Evolutionary conservation across 768 basidiomycete genomes (phyloP), one percentile per base, ranked within the genome.

Genomic region (Tricholoma bakamatsutake): DNA sequence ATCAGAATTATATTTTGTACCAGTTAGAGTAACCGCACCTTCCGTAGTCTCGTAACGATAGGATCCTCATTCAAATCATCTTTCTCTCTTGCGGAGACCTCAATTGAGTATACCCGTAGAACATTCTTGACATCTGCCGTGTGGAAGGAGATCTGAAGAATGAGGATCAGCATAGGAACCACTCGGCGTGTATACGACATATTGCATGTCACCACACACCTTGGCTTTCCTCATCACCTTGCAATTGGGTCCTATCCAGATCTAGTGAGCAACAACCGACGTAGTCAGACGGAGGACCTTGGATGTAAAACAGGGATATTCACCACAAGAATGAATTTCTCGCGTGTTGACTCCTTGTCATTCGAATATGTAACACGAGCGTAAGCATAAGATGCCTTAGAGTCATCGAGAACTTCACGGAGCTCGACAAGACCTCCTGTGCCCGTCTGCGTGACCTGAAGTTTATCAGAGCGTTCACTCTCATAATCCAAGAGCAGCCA

Each of bases 191-290:
- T 42, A 46, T 42, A 57, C 21, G 21, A 46, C 42, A 31, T 1
- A 46, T 46, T 42, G 8, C 18, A 31, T 11, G 42, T 48, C 59
- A 63, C 52, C 37, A 71, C 80, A 61, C 55, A 90, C 90, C 84
- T 93, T 95, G 42, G 87, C 94, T 74, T 86, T 88, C 58, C 94
- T 80, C 93, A 96, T 93, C 59, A 94, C 80, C 74, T 92, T 93
- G 73, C 91, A 90, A 40, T 74, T 71, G 17, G 81, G 74, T 43
- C 91, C 90, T 71, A 92, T 93, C 90, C 90, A 92, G 45, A 83
- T 79, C 77, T 80, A 64, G 55, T 53, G 62, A 24, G 54, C 12
- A 39, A 47, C 21, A 45, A 47, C 43, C 52, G 55, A 53, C 52
- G 53, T 56, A 55, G 54, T 60, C 52, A 62, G 56, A 52, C 50